Evolutionary conservation across 2,329 filamentous ascomycete genomes (phyloP), one percentile per base, ranked within the genome.

Genomic region (Exophiala alcalophila): DNA sequence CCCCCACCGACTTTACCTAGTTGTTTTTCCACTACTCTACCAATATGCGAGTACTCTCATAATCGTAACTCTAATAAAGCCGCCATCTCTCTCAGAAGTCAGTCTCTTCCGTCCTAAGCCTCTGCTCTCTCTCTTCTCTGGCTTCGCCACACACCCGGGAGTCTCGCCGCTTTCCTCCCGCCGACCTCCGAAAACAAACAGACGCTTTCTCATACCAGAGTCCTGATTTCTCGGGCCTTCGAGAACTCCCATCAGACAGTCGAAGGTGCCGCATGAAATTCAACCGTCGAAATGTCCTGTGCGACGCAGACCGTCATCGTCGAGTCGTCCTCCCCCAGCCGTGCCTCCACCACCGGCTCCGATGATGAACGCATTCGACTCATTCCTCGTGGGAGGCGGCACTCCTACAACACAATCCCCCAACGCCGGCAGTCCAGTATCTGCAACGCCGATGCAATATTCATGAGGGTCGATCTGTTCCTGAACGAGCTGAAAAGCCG

Each of bases 401-500:
- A 71, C 49, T 71, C 68, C 5, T 71, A 71, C 46, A 66, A 71
- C 49, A 62, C 57, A 6, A 31, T 33, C 12, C 39, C 61, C 20
- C 54, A 62, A 10, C 60, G 66, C 42, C 65, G 63, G 40, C 56
- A 68, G 5, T 69, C 66, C 4, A 68, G 63, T 40, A 64, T 70
- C 38, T 67, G 66, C 47, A 68, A 67, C 56, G 62, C 66, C 2
- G 67, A 71, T 46, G 67, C 67, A 9, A 60, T 71, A 11, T 71
- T 66, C 33, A 56, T 71, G n/a, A 59, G 65, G 47, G 68, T 71
- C 28, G 68, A 71, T 55, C 59, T 71, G 18, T 71, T 71, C 21
- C 63, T 98, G 41, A 77, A 83, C 26, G 89, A 97, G 62, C 75
- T 98, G 29, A 90, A 94, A 66, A 78, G 84, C 54, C 81, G 91